phyloP scores from a whole-genome alignment of 805 yeast species.

The Zygoascus tannicola region DNA sequence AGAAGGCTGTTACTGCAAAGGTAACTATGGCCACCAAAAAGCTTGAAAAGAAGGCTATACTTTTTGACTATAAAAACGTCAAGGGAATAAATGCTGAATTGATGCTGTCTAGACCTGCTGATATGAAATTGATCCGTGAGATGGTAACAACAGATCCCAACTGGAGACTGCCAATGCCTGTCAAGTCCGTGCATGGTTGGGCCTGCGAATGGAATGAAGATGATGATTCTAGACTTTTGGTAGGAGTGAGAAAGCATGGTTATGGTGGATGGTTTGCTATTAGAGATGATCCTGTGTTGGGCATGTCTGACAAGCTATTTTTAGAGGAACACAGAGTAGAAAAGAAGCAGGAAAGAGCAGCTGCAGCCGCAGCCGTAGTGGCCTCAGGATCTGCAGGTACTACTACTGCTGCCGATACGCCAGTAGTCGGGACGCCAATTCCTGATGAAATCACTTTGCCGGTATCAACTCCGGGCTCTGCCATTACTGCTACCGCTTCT shows the following conservation, averaged over 20 bases:
- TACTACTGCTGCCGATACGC: slow-evolving; percentile 28
- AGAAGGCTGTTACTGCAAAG: slow-evolving; percentile 1
- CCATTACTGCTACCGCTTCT: slow-evolving; percentile 3
- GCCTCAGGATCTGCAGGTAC: slow-evolving; percentile 5
- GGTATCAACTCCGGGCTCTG: slow-evolving; percentile 10
- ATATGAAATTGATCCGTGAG: slow-evolving; percentile 56
- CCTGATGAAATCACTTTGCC: slow-evolving; percentile 6
- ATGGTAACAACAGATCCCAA: slow-evolving; percentile 41
- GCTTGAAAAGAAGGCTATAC: slow-evolving; percentile 80
- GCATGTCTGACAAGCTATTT: slow-evolving; percentile 75
- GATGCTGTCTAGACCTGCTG: slow-evolving; percentile 73
- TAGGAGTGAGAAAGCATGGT: slow-evolving; percentile 88
- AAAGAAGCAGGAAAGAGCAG: slow-evolving; percentile 29
- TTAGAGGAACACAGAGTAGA: slow-evolving; percentile 41
- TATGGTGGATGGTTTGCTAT: slow-evolving; percentile 93
- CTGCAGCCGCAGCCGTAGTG: slow-evolving; percentile 6
- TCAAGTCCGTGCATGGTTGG: slow-evolving; percentile 88
- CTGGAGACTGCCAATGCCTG: slow-evolving; percentile 51
- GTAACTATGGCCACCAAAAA: slow-evolving; percentile 31
- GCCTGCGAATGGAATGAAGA: slow-evolving; percentile 71
- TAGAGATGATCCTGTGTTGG: slow-evolving; percentile 89
- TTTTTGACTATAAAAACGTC: slow-evolving; percentile 82
- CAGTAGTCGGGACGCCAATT: slow-evolving; percentile 21
- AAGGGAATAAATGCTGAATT: slow-evolving; percentile 87
- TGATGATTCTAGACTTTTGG: slow-evolving; percentile 79